Conservation (phyloP, 768 basidiomycete species). For the Lentinus brumalis region DNA sequence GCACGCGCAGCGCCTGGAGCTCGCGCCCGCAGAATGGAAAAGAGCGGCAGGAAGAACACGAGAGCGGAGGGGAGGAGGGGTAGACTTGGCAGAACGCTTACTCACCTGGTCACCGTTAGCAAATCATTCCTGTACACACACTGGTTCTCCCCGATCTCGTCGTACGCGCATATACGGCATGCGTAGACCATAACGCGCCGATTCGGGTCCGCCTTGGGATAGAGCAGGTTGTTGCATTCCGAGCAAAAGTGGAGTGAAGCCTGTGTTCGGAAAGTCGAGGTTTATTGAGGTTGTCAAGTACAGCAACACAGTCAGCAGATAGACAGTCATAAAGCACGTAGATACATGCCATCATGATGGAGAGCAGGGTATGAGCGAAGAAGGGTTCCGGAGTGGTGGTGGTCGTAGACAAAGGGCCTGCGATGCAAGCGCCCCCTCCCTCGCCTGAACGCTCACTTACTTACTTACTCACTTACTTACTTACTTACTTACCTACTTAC, state of each 20-base stretch:
- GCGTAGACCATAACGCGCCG: conserved; percentile 87
- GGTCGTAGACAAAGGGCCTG: background rate
- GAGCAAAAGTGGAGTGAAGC: conserved; percentile 89
- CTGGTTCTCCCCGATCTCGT: conserved; percentile 83
- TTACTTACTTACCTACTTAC: no score
- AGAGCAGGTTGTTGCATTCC: conserved; percentile 94
- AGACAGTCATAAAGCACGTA: background rate
- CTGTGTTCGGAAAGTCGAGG: conserved; percentile 37
- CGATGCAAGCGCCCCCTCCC: no score
- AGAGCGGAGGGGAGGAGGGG: no score
- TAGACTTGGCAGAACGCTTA: background rate
- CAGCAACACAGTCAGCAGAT: background rate
- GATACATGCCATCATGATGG: background rate
- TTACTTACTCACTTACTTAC: no score
- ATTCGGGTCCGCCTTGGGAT: conserved; percentile 88
- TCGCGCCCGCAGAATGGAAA: no score
- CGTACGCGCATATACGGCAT: conserved; percentile 87
- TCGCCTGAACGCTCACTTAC: no score
- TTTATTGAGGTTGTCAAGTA: background rate
- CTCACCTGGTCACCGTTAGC: conserved; percentile 89
- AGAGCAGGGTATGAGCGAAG: background rate
- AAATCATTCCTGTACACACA: conserved; percentile 95
- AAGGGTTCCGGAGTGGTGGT: background rate
- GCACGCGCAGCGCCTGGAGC: no score
- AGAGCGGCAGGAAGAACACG: no score